Evolutionary conservation across 2,329 filamentous ascomycete genomes (phyloP), one percentile per base, ranked within the genome.

Genomic region (Pestalotiopsis sp.): DNA sequence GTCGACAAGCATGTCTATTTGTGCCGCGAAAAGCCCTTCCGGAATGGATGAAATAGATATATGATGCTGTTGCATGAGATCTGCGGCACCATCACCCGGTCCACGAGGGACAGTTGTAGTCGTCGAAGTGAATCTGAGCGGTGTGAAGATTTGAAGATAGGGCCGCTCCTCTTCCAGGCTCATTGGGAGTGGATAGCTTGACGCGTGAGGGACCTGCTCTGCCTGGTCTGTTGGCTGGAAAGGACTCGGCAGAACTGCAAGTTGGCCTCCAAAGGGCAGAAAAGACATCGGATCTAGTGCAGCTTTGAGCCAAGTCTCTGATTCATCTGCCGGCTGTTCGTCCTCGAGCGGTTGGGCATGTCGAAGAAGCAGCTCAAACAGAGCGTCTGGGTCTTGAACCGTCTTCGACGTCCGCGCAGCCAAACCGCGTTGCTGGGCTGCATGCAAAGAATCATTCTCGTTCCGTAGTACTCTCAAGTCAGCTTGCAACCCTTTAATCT

Each of bases 141-240:
- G 89, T 0, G 89, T 92, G 73, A 96, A 94, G 9, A 91, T 84
- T 60, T 91, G 87, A 0, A 95, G 83, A 72, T 91, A 94, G 0
- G 91, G 89, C 2, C 92, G 80, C 64, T 92, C 88, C 69, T 94
- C 88, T 0, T 85, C 82, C 1, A 91, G 84, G 0, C 87, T 84
- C 80, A 94, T 84, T 1, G 84, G 84, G 1, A 89, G 75, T 0
- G 91, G 93, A 65, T 88, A 86, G 74, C 95, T 92, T 1, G 91
- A 92, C 7, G 86, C 81, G 0, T 86, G 77, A 2, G 83, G 80
- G 25, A 78, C 78, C 4, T 80, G 75, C 3, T 81, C 74, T 4
- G 82, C 75, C 12, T 79, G 76, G 12, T 77, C 71, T 61, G 70
- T 69, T 23, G 57, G 58, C 66, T 75, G 66, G 63, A 77, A 67